Evolutionary conservation across 2,329 filamentous ascomycete genomes (phyloP).

Genomic region (Rutstroemia sp.): DNA sequence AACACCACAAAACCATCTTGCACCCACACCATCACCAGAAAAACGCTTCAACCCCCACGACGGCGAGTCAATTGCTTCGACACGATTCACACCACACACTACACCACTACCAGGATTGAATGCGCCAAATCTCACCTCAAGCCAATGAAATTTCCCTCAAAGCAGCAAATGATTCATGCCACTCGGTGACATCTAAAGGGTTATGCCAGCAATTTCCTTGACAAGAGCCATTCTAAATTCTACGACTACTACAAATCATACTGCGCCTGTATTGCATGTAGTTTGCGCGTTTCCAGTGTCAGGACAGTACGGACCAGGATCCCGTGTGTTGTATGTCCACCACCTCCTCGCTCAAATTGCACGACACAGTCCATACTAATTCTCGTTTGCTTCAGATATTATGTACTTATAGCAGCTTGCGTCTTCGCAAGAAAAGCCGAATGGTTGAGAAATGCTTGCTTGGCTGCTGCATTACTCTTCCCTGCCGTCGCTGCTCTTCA

Average conservation of each 20-base stretch:
- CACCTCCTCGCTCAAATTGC: not conserved
- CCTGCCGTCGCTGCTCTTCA: conserved; percentile 59
- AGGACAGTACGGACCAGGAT: conserved; percentile 49
- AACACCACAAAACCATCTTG: not conserved
- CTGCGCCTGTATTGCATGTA: conserved; percentile 33
- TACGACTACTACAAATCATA: conserved; percentile 11
- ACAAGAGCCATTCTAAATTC: not conserved
- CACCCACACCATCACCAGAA: no score
- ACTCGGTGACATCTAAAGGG: not conserved
- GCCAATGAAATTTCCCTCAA: no score
- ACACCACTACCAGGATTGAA: not conserved
- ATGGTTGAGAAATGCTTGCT: conserved; percentile 55
- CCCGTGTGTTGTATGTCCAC: conserved; percentile 40
- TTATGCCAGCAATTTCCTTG: not conserved
- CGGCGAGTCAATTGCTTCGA: no score
- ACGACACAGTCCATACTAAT: not conserved
- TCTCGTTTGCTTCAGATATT: conserved; percentile 40
- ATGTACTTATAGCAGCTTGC: conserved; percentile 55
- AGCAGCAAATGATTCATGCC: not conserved
- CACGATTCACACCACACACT: no score
- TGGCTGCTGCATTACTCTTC: conserved; percentile 55
- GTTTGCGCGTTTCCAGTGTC: conserved; percentile 50
- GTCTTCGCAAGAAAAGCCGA: conserved; percentile 53
- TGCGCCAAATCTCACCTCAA: not conserved
- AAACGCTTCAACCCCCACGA: no score